Evolutionary conservation across 2,329 filamentous ascomycete genomes (phyloP).

Genomic region (Blastomyces silverae): DNA sequence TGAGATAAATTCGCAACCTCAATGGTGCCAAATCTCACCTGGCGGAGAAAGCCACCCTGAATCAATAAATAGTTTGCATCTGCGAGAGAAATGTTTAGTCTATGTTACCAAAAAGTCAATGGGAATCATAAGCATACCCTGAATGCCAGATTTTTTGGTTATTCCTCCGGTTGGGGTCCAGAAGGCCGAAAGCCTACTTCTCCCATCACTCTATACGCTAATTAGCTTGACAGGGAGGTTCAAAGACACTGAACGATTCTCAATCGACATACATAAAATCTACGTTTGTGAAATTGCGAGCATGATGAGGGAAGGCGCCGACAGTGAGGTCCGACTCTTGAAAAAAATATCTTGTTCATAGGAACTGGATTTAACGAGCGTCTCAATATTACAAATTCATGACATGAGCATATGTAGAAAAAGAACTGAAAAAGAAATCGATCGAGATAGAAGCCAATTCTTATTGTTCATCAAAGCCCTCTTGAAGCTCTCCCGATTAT

Average conservation of each 20-base stretch:
- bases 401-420: not conserved
- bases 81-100: constrained; percentile 26
- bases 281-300: constrained; percentile 20
- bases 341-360: constrained; percentile 2
- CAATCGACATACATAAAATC: constrained; percentile 34
- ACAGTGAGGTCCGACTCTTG: not conserved
- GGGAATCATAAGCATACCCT: constrained; percentile 25
- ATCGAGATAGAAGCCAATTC: not conserved
- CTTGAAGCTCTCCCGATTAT: too few relatives aligned
- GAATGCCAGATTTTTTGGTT: constrained; percentile 47
- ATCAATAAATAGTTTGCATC: constrained; percentile 62
- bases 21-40: constrained; percentile 46
- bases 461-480: not conserved
- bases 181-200: constrained; percentile 61
- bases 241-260: not conserved
- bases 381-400: constrained; percentile 1
- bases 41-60: constrained; percentile 65
- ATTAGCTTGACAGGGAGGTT: not conserved
- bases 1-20: constrained; percentile 2
- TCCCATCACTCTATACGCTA: constrained; percentile 46
- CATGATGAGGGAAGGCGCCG: not conserved
- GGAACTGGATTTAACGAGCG: not conserved
- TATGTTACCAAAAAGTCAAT: not conserved
- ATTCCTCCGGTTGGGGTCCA: constrained; percentile 74
- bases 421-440: not conserved